phyloP scores from a whole-genome alignment of 352 stramenopile genomes.

The Globisporangium solare region DNA sequence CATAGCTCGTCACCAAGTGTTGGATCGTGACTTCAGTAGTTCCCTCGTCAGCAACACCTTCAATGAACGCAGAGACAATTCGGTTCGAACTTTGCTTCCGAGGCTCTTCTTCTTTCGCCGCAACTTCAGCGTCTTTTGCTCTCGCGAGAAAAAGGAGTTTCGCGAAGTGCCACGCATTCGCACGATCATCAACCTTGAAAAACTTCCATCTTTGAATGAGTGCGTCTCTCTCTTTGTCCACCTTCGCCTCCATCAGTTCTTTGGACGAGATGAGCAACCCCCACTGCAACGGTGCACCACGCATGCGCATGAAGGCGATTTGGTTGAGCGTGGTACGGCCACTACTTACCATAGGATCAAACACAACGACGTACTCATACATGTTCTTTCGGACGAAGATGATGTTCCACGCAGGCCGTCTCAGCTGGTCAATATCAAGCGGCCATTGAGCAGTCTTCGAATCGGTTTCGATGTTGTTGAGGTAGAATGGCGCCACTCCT shows the following conservation, averaged over 20 bases:
- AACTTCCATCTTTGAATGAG: constrained; percentile 42
- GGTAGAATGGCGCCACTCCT: constrained; percentile 61
- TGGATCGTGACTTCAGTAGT: constrained; percentile 35
- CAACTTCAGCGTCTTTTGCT: constrained; percentile 34
- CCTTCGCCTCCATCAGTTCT: constrained; percentile 55
- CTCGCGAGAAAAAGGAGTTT: constrained; percentile 72
- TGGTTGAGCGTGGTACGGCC: constrained; percentile 49
- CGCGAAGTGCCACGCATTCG: constrained; percentile 69
- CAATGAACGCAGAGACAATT: constrained; percentile 48
- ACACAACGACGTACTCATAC: constrained; percentile 77
- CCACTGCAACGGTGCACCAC: constrained; percentile 72
- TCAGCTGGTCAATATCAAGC: constrained; percentile 36
- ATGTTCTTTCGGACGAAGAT: constrained; percentile 86
- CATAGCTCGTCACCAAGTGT: constrained; percentile 60
- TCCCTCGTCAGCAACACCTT: constrained; percentile 42
- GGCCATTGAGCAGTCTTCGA: constrained; percentile 45
- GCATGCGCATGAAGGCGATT: constrained; percentile 66
- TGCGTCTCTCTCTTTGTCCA: constrained; percentile 25
- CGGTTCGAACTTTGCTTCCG: constrained; percentile 11
- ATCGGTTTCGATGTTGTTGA: constrained; percentile 83
- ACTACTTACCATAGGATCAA: constrained; percentile 55
- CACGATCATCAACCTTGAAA: constrained; percentile 32
- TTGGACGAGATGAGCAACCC: constrained; percentile 66
- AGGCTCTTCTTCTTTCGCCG: constrained; percentile 5
- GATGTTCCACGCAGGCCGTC: constrained; percentile 65